phyloP scores from a whole-genome alignment of 768 basidiomycete species.

The Boletus vermiculosoides region DNA sequence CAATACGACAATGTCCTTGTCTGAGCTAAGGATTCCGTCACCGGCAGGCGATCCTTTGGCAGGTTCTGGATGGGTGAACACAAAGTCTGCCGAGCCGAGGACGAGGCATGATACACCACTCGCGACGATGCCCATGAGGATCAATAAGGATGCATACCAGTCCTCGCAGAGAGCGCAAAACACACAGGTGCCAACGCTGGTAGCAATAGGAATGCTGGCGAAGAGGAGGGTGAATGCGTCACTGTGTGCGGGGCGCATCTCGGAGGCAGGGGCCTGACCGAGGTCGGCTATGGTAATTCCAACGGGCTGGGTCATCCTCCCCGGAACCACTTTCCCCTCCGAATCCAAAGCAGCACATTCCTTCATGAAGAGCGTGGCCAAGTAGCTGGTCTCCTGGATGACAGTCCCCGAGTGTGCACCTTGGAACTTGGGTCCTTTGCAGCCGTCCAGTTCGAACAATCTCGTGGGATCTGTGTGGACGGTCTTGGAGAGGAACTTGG shows the following conservation, averaged over 20 bases:
- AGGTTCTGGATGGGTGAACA: too few species aligned
- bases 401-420: slow-evolving; percentile 63
- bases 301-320: slow-evolving; percentile 11
- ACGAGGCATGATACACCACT: slow-evolving; percentile 22
- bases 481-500: slow-evolving; percentile 12
- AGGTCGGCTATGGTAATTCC: slow-evolving; percentile 11
- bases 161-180: slow-evolving; percentile 22
- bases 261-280: slow-evolving; percentile 4
- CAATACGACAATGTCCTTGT: background rate
- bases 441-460: slow-evolving; percentile 15
- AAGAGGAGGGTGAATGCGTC: background rate
- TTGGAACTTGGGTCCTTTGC: slow-evolving; percentile 61
- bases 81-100: too few species aligned
- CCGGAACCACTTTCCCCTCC: slow-evolving; percentile 8
- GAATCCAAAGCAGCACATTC: slow-evolving; percentile 11
- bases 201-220: slow-evolving; percentile 20
- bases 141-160: slow-evolving; percentile 29
- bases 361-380: slow-evolving; percentile 50
- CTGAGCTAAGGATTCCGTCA: background rate
- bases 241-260: slow-evolving; percentile 6
- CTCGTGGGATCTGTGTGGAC: slow-evolving; percentile 18
- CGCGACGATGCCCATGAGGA: slow-evolving; percentile 32
- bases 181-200: slow-evolving; percentile 22
- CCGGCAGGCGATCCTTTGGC: too few species aligned
- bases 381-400: slow-evolving; percentile 45